Evolutionary conservation across 148 eudicot genomes (phyloP), one percentile per base, ranked within the genome.

Genomic region (Beta vulgaris): DNA sequence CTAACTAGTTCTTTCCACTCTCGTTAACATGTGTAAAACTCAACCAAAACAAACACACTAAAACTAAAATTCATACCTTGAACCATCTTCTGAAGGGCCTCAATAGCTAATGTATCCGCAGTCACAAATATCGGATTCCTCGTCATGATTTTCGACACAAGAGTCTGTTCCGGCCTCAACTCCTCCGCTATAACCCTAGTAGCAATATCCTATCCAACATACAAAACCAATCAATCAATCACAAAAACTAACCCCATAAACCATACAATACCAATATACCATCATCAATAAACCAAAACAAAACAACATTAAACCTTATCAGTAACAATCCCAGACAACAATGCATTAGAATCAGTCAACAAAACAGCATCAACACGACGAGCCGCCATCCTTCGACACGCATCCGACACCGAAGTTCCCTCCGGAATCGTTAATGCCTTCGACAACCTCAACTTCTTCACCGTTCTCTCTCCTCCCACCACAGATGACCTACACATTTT

Each of bases 391-490:
- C 97, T 89, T 78, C 98, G 83, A 73, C 98, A 95, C 18, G 97
- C 98, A 60, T 95, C 98, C 13, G 85, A 89, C 55, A 95, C 93
- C 14, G 96, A 84, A 36, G 97, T 95, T 26, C 91, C 96, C 75
- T 95, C 98, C 12, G 98, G 97, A 68, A 95, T 95, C 1, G 98
- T 95, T 74, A 95, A 89, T 28, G 97, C 98, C 79, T 91, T 95
- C 0, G 97, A 86, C 57, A 95, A 84, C 82, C 97, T 86, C 53
- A 95, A 85, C 83, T 90, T 95, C 89, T 95, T 95, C 85, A 95
- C 98, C 73, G 98, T 95, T 87, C 98, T 95, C 77, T 92, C 98
- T 19, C 90, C 89, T n/a, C 74, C 84, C 77, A 1, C 78, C 35
- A 71, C 76, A 39, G 84, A 71, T 57, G 86, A 76, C 84, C 91